A percentile compares a stretch with the other conserved stretches of the same genome.
These are phyloP conservation scores for Tagetes patula DNA, from an alignment of 129 eudicot species.

Conservation along the genomic window DNA sequence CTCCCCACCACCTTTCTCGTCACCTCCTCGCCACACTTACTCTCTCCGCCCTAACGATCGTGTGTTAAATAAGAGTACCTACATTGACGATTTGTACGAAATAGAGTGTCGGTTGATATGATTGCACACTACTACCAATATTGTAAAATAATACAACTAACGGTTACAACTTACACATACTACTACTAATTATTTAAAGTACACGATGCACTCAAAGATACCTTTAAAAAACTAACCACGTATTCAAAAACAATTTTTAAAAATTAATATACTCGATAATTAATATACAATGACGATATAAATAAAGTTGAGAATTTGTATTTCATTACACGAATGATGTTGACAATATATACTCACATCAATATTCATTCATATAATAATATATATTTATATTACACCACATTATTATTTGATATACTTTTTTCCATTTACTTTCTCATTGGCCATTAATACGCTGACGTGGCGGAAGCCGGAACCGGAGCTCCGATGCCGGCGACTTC, in stretches of 20 bases:
- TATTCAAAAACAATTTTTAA: neutral
- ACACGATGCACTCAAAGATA: neutral
- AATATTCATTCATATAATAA: neutral
- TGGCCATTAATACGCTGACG: conserved; percentile 31
- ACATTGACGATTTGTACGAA: neutral
- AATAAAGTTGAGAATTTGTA: neutral
- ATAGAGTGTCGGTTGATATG: neutral
- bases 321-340: neutral
- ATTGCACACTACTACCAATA: neutral
- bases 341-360: conserved; percentile 1
- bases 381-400: neutral
- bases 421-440: neutral
- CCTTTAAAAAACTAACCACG: neutral
- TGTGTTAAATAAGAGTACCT: no score
- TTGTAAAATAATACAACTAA: neutral
- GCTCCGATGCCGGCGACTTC: conserved; percentile 70
- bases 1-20: no score
- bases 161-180: neutral
- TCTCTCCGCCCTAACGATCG: no score
- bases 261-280: neutral
- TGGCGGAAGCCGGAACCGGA: conserved; percentile 73
- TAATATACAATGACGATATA: neutral
- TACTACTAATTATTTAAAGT: no score
- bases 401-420: neutral
- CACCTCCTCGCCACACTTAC: no score